Conservation (phyloP, 768 basidiomycete genomes). For the Boletus huronensis region DNA sequence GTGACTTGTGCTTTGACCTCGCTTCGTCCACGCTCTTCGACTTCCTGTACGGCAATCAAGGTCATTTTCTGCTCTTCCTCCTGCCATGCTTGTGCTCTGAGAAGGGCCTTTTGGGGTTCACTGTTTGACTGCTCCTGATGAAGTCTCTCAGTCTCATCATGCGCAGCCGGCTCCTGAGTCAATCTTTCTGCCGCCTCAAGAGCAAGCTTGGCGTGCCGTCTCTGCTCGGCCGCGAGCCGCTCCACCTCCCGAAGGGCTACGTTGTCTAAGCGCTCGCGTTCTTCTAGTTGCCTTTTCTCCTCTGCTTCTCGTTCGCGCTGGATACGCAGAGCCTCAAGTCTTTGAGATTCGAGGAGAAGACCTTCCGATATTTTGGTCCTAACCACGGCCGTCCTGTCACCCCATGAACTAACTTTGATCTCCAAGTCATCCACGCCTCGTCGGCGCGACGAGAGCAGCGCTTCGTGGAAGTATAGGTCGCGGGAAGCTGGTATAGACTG, state of each 20-base stretch:
- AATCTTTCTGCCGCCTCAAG: neutral
- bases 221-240: conserved; percentile 24
- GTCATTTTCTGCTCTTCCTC: neutral
- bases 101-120: neutral
- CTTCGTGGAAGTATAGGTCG: conserved; percentile 45
- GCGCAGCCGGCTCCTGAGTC: conserved; percentile 14
- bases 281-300: conserved; percentile 17
- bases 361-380: conserved; percentile 38
- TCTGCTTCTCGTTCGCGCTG: conserved; percentile 28
- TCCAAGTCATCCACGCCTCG: conserved; percentile 52
- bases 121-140: conserved; percentile 11
- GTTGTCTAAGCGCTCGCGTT: conserved; percentile 29
- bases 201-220: conserved; percentile 29
- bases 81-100: neutral
- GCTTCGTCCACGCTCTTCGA: neutral
- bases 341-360: conserved; percentile 40
- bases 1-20: neutral
- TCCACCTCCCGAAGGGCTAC: conserved; percentile 36
- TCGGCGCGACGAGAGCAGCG: conserved; percentile 46
- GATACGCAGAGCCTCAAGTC: conserved; percentile 38
- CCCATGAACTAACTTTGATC: conserved; percentile 45
- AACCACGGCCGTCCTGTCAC: conserved; percentile 33
- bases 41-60: neutral
- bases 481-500: conserved; percentile 43
- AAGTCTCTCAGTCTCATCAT: conserved; percentile 29